These are phyloP conservation scores for Ceratocystis huliohia DNA, from an alignment of 2,329 filamentous ascomycete species.

Conservation along the genomic window DNA sequence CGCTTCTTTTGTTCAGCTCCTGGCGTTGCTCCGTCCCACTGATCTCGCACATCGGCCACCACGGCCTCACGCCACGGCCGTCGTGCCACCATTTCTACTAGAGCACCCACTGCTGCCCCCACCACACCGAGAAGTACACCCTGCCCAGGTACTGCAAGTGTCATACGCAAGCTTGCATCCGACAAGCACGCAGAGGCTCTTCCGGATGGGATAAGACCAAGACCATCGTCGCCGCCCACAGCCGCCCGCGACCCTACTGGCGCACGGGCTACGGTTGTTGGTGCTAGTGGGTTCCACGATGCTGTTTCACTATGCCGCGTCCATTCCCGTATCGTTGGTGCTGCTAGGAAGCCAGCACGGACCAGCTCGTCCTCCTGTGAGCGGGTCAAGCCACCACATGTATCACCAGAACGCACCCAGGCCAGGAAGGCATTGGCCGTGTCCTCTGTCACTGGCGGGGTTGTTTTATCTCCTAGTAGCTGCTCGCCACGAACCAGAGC, in stretches of 20 bases:
- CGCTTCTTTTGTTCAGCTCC: slow-evolving; percentile 37
- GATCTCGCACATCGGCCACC: slow-evolving; percentile 48
- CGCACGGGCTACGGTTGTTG: slow-evolving; percentile 10
- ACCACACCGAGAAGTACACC: slow-evolving; percentile 56
- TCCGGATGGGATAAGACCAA: slow-evolving; percentile 28
- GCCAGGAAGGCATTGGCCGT: slow-evolving; percentile 40
- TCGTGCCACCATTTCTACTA: slow-evolving; percentile 40
- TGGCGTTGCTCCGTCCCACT: slow-evolving; percentile 38
- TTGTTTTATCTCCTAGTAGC: slow-evolving; percentile 27
- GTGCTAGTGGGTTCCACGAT: slow-evolving; percentile 47
- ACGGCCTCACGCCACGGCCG: slow-evolving; percentile 51
- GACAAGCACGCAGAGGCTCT: not conserved
- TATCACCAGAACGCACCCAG: slow-evolving; percentile 23
- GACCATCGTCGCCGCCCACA: slow-evolving; percentile 41
- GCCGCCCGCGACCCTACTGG: slow-evolving; percentile 27
- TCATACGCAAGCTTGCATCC: slow-evolving; percentile 29
- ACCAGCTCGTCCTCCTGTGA: slow-evolving; percentile 47
- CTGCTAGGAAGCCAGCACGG: slow-evolving; percentile 54
- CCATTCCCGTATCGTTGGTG: slow-evolving; percentile 23
- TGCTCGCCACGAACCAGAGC: slow-evolving; percentile 28
- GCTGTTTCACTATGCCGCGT: slow-evolving; percentile 30
- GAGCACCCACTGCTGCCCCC: slow-evolving; percentile 30
- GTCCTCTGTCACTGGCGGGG: slow-evolving; percentile 16
- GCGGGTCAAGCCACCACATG: slow-evolving; percentile 29
- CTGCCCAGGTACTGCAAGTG: slow-evolving; percentile 53